A percentile compares a stretch with the other conserved stretches of the same genome.
phyloP scores from a whole-genome alignment of 495 filamentous ascomycete genomes.

The Massariosphaeria phaeospora region DNA sequence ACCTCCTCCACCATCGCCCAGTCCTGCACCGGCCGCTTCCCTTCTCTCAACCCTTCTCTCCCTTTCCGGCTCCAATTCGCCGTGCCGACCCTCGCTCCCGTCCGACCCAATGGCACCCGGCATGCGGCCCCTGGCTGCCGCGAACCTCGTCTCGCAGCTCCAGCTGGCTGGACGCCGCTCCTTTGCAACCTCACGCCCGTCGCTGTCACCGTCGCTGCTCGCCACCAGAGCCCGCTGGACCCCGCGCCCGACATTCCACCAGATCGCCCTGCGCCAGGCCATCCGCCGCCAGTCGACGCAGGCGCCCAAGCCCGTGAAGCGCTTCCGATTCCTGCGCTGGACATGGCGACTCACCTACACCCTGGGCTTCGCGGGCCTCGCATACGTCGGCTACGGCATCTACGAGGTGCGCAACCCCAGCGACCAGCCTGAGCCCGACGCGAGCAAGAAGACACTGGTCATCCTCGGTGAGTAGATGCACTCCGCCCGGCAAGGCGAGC shows the following conservation, averaged over 20 bases:
- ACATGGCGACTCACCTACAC: conserved; percentile 74
- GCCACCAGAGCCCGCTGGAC: conserved; percentile 30
- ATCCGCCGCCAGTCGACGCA: conserved; percentile 27
- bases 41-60: not conserved
- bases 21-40: not conserved
- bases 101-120: conserved; percentile 26
- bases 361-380: conserved; percentile 60
- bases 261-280: conserved; percentile 30
- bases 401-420: conserved; percentile 74
- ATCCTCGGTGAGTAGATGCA: conserved; percentile 67
- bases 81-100: not conserved
- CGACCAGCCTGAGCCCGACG: conserved; percentile 75
- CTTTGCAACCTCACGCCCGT: conserved; percentile 22
- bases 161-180: conserved; percentile 28
- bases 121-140: conserved; percentile 27
- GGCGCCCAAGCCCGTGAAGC: conserved; percentile 31
- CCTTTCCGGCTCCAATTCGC: not conserved
- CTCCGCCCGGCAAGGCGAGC: not conserved
- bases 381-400: conserved; percentile 71
- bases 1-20: not conserved
- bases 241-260: conserved; percentile 20
- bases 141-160: conserved; percentile 20
- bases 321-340: conserved; percentile 51
- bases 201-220: conserved; percentile 13
- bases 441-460: conserved; percentile 93